Evolutionary conservation across 371 early-diverging fungal species (phyloP).

Genomic region (Phascolomyces articulosus): DNA sequence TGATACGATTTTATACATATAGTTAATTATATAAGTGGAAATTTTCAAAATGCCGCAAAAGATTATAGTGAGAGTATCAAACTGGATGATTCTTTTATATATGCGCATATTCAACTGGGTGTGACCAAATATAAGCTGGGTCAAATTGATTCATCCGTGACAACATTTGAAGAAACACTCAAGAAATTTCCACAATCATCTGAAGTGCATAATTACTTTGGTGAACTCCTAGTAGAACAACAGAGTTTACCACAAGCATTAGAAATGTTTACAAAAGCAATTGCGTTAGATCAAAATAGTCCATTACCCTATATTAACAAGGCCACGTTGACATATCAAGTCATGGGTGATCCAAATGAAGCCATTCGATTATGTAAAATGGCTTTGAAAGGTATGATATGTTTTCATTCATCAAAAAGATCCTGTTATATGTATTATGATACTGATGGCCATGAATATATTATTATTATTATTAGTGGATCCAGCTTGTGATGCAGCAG

Average conservation of each 20-base stretch:
- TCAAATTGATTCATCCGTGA: constrained; percentile 71
- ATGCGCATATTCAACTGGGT: constrained; percentile 93
- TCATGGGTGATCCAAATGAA: constrained; percentile 69
- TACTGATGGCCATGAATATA: too few species aligned
- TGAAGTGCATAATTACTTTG: constrained; percentile 96
- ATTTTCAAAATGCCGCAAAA: constrained; percentile 78
- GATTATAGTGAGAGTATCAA: constrained; percentile 85
- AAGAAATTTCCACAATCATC: constrained; percentile 80
- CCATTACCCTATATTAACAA: constrained; percentile 97
- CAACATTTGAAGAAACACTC: constrained; percentile 80
- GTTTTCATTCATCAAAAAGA: too few species aligned
- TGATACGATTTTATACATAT: too few species aligned
- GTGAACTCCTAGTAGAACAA: constrained; percentile 92
- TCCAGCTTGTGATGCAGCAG: constrained; percentile 94
- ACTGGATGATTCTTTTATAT: constrained; percentile 84
- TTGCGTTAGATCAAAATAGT: constrained; percentile 69
- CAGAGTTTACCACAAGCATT: constrained; percentile 77
- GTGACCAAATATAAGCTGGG: constrained; percentile 93
- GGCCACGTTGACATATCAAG: constrained; percentile 88
- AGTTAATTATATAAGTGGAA: constrained; percentile 77
- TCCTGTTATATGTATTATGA: too few species aligned
- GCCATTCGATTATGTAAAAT: constrained; percentile 82
- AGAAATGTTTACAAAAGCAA: constrained; percentile 79
- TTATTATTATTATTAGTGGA: constrained; percentile 58
- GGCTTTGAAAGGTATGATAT: constrained; percentile 73